These are phyloP conservation scores for Tricholoma sp. DNA, from an alignment of 768 basidiomycete genomes.

Conservation along the genomic window DNA sequence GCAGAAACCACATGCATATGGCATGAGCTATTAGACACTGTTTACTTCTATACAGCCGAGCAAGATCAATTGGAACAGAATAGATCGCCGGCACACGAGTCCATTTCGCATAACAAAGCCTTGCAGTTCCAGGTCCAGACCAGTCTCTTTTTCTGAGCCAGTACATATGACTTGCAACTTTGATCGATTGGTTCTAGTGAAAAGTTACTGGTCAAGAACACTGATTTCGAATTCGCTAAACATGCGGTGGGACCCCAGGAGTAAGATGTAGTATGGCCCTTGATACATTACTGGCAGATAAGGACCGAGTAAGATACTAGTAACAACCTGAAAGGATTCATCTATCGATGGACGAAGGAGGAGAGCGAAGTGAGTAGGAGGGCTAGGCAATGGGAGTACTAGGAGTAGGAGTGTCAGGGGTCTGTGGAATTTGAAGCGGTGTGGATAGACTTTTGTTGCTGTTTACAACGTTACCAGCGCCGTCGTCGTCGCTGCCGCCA, in stretches of 20 bases:
- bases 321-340: not conserved
- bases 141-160: too few species aligned
- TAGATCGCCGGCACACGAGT: too few species aligned
- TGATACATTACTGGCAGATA: not conserved
- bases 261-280: not conserved
- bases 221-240: too few species aligned
- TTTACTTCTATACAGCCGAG: too few species aligned
- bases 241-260: conserved; percentile 1
- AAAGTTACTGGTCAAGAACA: too few species aligned
- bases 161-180: too few species aligned
- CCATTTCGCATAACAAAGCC: too few species aligned
- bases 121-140: too few species aligned
- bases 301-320: not conserved
- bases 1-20: too few species aligned
- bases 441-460: conserved; percentile 1
- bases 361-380: not conserved
- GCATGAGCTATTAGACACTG: too few species aligned
- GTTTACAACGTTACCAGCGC: not conserved
- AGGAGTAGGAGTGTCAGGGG: not conserved
- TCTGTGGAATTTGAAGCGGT: not conserved
- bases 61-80: too few species aligned
- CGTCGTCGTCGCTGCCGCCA: not conserved
- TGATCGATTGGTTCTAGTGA: too few species aligned
- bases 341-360: not conserved
- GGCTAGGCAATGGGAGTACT: not conserved